Percentiles rank a stretch among this genome's conserved stretches.
phyloP scores from a whole-genome alignment of 2,329 filamentous ascomycete species.

The Talaromyces amestolkiae region DNA sequence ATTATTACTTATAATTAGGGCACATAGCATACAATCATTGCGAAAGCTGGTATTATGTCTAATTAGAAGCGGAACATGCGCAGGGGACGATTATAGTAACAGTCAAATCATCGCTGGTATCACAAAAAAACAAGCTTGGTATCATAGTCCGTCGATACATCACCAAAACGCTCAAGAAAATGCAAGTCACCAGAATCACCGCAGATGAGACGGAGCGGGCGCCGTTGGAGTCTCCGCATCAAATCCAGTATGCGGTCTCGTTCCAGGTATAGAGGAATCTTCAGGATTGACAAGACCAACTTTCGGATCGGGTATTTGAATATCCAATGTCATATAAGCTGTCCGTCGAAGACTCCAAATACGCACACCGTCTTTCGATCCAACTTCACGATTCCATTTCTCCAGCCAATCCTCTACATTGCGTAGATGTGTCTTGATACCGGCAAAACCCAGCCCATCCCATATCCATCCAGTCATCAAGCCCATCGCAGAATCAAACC shows the following conservation, averaged over 20 bases:
- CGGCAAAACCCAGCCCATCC: slow-evolving; percentile 82
- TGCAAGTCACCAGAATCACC: slow-evolving; percentile 11
- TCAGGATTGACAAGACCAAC: slow-evolving; percentile 45
- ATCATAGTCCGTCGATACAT: slow-evolving; percentile 13
- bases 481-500: slow-evolving; percentile 75
- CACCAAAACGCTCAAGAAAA: slow-evolving; percentile 14
- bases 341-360: slow-evolving; percentile 77
- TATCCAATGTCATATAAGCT: slow-evolving; percentile 71
- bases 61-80: not conserved
- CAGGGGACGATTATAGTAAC: not conserved
- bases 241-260: slow-evolving; percentile 36
- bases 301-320: slow-evolving; percentile 52
- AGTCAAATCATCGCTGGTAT: slow-evolving; percentile 9
- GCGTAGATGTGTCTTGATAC: slow-evolving; percentile 68
- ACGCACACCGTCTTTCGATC: slow-evolving; percentile 62
- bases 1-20: not conserved
- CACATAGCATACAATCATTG: not conserved
- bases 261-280: slow-evolving; percentile 34
- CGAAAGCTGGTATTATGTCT: slow-evolving; percentile 2
- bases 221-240: slow-evolving; percentile 7
- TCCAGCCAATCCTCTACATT: slow-evolving; percentile 78
- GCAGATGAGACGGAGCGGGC: slow-evolving; percentile 1
- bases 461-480: slow-evolving; percentile 88
- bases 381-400: slow-evolving; percentile 72
- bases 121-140: slow-evolving; percentile 14